Conservation (phyloP, 805 yeast genomes). For the Kodamaea laetipori region DNA sequence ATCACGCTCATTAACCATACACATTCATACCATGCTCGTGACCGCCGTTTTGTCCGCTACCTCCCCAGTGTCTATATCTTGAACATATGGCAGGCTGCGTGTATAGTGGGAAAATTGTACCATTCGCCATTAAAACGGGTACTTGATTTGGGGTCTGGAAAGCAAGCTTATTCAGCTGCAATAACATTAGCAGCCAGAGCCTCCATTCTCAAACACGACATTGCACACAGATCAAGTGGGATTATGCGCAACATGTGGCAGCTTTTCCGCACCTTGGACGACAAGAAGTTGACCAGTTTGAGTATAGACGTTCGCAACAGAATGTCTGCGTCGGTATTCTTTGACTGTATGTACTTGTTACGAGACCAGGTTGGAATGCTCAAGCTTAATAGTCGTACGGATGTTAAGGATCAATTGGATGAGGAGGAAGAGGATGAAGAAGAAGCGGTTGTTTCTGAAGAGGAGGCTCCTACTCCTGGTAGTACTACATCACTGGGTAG, state of each 20-base stretch:
- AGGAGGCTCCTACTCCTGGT: slow-evolving; percentile 34
- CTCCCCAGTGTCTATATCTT: slow-evolving; percentile 82
- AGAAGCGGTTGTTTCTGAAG: slow-evolving; percentile 30
- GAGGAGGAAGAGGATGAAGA: slow-evolving; percentile 17
- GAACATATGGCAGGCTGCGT: slow-evolving; percentile 90
- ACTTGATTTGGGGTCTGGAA: slow-evolving; percentile 72
- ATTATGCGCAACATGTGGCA: slow-evolving; percentile 96
- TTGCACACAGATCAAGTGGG: slow-evolving; percentile 90
- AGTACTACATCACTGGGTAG: slow-evolving; percentile 36
- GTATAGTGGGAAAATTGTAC: slow-evolving; percentile 73
- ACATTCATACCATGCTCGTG: slow-evolving; percentile 56
- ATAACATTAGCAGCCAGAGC: slow-evolving; percentile 72
- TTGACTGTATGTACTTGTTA: slow-evolving; percentile 83
- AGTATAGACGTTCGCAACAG: slow-evolving; percentile 71
- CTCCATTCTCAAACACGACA: slow-evolving; percentile 85
- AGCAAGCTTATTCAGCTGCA: slow-evolving; percentile 65
- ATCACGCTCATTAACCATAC: slow-evolving; percentile 70
- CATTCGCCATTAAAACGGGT: slow-evolving; percentile 72
- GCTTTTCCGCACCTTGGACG: slow-evolving; percentile 67
- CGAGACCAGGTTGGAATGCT: slow-evolving; percentile 89
- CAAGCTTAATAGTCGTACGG: slow-evolving; percentile 47
- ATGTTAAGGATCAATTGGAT: slow-evolving; percentile 24
- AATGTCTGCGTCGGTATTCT: slow-evolving; percentile 90
- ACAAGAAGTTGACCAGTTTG: slow-evolving; percentile 42
- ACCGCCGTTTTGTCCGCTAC: slow-evolving; percentile 66